These are phyloP conservation scores for Symbiodinium pilosum DNA, from an alignment of 73 alveolate species.

Conservation along the genomic window DNA sequence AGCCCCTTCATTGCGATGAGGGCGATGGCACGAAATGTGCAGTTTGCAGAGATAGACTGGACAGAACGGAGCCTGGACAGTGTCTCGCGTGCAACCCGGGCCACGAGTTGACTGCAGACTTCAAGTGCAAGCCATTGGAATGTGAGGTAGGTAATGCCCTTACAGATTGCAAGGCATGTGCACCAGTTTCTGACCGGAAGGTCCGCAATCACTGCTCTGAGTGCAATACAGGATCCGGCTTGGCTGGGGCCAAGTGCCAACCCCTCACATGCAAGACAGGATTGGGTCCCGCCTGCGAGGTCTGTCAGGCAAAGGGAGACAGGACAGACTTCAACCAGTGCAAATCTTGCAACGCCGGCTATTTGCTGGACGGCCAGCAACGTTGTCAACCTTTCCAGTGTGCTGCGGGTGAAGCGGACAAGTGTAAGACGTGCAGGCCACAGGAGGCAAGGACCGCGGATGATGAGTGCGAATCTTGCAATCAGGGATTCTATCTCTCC, in stretches of 20 bases:
- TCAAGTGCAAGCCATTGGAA: slow-evolving; percentile 40
- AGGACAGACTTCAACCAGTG: slow-evolving; percentile 44
- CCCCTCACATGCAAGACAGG: slow-evolving; percentile 56
- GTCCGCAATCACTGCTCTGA: slow-evolving; percentile 52
- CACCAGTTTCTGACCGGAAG: not conserved
- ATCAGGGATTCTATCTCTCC: slow-evolving; percentile 52
- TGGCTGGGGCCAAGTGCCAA: slow-evolving; percentile 32
- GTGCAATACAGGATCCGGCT: slow-evolving; percentile 72
- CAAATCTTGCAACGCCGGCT: slow-evolving; percentile 61
- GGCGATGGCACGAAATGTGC: slow-evolving; percentile 48
- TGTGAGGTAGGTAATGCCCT: slow-evolving; percentile 16
- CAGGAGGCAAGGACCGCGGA: slow-evolving; percentile 50
- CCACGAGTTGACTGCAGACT: slow-evolving; percentile 36
- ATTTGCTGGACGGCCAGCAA: not conserved
- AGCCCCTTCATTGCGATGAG: slow-evolving; percentile 42
- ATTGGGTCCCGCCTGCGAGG: slow-evolving; percentile 56
- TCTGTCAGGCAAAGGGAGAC: not conserved
- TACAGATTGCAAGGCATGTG: slow-evolving; percentile 71
- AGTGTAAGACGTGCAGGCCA: slow-evolving; percentile 51
- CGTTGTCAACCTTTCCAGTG: slow-evolving; percentile 36
- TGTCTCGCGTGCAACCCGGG: slow-evolving; percentile 78
- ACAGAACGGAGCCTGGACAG: slow-evolving; percentile 58
- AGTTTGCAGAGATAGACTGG: slow-evolving; percentile 36
- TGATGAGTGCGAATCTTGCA: slow-evolving; percentile 58
- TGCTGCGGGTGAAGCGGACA: not conserved